Evolutionary conservation across 495 filamentous ascomycete species (phyloP).

Genomic region (Hypomontagnella monticulosa): DNA sequence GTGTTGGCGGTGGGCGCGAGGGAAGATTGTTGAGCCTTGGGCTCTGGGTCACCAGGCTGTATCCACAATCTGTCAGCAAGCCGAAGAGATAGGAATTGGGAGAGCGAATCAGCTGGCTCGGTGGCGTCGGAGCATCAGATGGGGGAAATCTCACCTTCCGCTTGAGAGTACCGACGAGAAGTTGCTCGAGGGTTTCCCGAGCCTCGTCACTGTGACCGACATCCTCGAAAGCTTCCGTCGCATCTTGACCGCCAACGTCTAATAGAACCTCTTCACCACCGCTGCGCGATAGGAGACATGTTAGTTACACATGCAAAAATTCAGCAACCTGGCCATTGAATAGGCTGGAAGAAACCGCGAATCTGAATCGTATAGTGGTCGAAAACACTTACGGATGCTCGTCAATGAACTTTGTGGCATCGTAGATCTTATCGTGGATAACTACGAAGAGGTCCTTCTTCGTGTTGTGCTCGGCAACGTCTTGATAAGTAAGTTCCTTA

Average conservation of each 20-base stretch:
- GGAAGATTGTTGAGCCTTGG: constrained; percentile 63
- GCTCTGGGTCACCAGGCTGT: constrained; percentile 86
- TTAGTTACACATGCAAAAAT: constrained; percentile 23
- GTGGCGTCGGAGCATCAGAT: constrained; percentile 3
- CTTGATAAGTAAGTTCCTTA: constrained; percentile 82
- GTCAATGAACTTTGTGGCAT: constrained; percentile 86
- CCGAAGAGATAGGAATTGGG: neutral
- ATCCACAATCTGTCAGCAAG: constrained; percentile 35
- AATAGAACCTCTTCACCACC: constrained; percentile 98
- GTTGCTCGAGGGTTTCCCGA: constrained; percentile 85
- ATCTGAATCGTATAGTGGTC: neutral
- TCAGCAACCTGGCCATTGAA: neutral
- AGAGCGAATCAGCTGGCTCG: constrained; percentile 8
- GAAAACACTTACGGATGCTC: constrained; percentile 92
- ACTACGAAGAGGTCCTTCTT: constrained; percentile 97
- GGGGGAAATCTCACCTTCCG: constrained; percentile 71
- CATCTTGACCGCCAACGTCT: constrained; percentile 95
- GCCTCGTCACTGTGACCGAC: constrained; percentile 99
- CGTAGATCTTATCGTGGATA: constrained; percentile 97
- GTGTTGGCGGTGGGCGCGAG: constrained; percentile 61
- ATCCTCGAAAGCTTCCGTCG: constrained; percentile 98
- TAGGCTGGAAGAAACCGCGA: constrained; percentile 3
- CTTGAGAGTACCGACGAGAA: constrained; percentile 85
- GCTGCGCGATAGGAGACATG: constrained; percentile 55
- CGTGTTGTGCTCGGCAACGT: constrained; percentile 85